These are phyloP conservation scores for Cryphonectria japonica DNA, from an alignment of 2,329 filamentous ascomycete species.

Conservation along the genomic window DNA sequence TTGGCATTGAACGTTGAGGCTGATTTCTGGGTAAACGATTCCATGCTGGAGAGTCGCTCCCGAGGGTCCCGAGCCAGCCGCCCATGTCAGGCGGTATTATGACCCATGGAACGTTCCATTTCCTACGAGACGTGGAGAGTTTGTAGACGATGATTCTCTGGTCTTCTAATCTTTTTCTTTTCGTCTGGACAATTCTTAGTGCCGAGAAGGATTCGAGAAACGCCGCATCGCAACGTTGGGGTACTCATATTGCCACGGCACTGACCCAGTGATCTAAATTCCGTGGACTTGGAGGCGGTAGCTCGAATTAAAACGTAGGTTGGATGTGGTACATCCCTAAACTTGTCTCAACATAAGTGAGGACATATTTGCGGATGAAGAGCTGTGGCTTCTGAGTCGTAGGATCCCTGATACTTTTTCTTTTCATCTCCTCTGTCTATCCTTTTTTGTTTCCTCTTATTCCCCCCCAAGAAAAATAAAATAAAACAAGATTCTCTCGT, in stretches of 20 bases:
- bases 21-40: background rate
- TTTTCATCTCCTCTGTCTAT: background rate
- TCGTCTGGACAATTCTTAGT: background rate
- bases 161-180: background rate
- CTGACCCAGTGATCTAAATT: background rate
- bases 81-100: background rate
- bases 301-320: background rate
- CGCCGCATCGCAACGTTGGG: background rate
- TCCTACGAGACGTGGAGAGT: background rate
- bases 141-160: background rate
- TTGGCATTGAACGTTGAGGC: background rate
- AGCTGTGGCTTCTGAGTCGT: background rate
- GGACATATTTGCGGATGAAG: background rate
- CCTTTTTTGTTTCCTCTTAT: background rate
- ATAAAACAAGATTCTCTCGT: background rate
- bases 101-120: constrained; percentile 1
- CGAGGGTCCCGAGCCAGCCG: background rate
- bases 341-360: background rate
- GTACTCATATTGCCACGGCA: background rate
- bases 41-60: background rate
- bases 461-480: background rate
- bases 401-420: background rate
- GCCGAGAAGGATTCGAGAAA: background rate
- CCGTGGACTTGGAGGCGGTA: background rate
- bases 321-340: background rate